A percentile compares a stretch with the other conserved stretches of the same genome.
phyloP scores from a whole-genome alignment of 2,329 filamentous ascomycete species.

The Metarhizium robertsii region DNA sequence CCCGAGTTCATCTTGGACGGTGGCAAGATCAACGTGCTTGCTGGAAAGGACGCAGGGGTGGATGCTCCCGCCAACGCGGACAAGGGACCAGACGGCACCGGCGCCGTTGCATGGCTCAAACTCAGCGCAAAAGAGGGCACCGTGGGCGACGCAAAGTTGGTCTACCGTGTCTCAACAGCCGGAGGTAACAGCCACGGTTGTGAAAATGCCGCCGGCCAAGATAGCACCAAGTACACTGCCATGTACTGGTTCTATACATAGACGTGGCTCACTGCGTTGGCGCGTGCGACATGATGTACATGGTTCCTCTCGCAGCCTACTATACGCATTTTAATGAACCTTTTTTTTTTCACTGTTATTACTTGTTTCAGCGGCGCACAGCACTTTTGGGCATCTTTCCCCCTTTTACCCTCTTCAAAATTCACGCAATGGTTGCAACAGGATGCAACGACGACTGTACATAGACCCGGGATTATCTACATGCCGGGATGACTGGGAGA shows the following conservation, averaged over 20 bases:
- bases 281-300: not conserved
- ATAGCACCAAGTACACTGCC: constrained; percentile 47
- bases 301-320: not conserved
- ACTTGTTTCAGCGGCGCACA: no score
- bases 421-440: no score
- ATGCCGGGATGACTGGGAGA: no score
- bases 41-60: constrained; percentile 38
- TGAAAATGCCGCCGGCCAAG: constrained; percentile 23
- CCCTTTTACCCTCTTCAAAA: no score
- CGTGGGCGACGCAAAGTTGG: constrained; percentile 23
- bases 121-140: constrained; percentile 33
- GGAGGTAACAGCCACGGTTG: constrained; percentile 40
- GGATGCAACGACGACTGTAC: no score
- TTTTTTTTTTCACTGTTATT: not conserved
- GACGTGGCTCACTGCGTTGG: not conserved
- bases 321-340: not conserved
- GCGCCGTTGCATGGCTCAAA: constrained; percentile 46
- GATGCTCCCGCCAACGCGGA: constrained; percentile 42
- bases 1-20: constrained; percentile 52
- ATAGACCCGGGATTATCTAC: no score
- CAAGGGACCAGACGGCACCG: constrained; percentile 35
- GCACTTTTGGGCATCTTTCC: no score
- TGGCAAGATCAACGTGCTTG: constrained; percentile 28
- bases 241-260: constrained; percentile 49
- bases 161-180: constrained; percentile 47